A percentile compares a stretch with the other conserved stretches of the same genome.
These are phyloP conservation scores for Sporothrix schenckii DNA, from an alignment of 2,329 filamentous ascomycete genomes.

Conservation along the genomic window DNA sequence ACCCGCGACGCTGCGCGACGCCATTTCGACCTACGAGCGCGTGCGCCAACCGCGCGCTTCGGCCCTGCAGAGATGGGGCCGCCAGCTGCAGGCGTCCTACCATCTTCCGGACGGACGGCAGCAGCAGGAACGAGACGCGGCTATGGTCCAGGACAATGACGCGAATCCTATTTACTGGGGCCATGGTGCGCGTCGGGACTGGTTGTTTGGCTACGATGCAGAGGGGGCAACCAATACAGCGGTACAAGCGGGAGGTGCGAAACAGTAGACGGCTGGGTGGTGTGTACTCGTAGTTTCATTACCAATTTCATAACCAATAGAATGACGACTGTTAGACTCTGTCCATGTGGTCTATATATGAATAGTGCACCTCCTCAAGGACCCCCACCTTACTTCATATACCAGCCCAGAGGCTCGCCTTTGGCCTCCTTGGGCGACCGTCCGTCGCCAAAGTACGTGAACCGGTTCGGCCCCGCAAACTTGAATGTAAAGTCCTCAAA, in stretches of 20 bases:
- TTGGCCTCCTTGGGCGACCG: slow-evolving; percentile 27
- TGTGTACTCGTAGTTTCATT: not conserved
- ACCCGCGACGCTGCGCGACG: slow-evolving; percentile 4
- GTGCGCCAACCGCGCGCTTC: slow-evolving; percentile 36
- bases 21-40: slow-evolving; percentile 31
- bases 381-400: slow-evolving; percentile 16
- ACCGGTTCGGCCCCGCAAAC: slow-evolving; percentile 24
- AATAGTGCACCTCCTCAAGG: no score
- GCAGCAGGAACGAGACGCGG: slow-evolving; percentile 35
- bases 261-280: not conserved
- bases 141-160: slow-evolving; percentile 32
- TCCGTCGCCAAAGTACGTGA: slow-evolving; percentile 28
- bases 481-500: slow-evolving; percentile 27
- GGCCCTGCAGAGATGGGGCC: slow-evolving; percentile 35
- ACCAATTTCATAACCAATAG: not conserved
- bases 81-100: slow-evolving; percentile 37
- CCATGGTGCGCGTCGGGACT: slow-evolving; percentile 43
- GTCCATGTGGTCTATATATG: no score
- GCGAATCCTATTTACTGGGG: slow-evolving; percentile 39
- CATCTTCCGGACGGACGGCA: slow-evolving; percentile 38
- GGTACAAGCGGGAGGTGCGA: not conserved
- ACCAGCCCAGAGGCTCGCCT: slow-evolving; percentile 26
- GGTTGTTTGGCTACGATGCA: slow-evolving; percentile 40
- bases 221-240: slow-evolving; percentile 23
- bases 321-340: not conserved